phyloP scores from a whole-genome alignment of 2,329 filamentous ascomycete genomes.

The Rhynchosporium secalis region DNA sequence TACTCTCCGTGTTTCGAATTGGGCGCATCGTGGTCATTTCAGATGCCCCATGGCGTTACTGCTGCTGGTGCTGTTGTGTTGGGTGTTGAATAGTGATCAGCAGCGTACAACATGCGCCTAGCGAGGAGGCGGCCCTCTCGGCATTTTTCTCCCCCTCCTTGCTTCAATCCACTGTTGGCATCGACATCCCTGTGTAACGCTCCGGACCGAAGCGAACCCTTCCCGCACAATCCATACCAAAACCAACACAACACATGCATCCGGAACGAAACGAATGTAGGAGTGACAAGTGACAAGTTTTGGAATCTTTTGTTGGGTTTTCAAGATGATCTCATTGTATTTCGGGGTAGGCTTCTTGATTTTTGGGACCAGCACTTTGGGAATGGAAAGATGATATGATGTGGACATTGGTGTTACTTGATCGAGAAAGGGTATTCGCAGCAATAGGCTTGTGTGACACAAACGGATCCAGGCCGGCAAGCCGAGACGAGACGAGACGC shows the following conservation, averaged over 20 bases:
- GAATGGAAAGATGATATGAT: conserved; percentile 3
- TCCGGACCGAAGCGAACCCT: conserved; percentile 14
- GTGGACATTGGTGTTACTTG: conserved; percentile 3
- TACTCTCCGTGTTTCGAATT: conserved; percentile 1
- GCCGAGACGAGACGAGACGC: background rate
- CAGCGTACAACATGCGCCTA: background rate
- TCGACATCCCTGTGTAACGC: conserved; percentile 12
- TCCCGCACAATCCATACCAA: background rate
- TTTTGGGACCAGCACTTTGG: background rate
- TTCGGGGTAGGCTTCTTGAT: background rate
- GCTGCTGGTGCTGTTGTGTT: background rate
- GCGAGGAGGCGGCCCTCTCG: background rate
- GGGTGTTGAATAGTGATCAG: background rate
- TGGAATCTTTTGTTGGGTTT: background rate
- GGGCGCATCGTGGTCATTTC: conserved; percentile 1
- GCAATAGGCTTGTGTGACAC: conserved; percentile 5
- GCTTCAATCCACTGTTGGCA: conserved; percentile 1
- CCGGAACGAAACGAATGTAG: background rate
- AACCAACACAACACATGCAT: background rate
- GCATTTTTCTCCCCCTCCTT: background rate
- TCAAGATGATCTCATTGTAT: background rate
- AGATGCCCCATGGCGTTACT: background rate
- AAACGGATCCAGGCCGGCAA: background rate
- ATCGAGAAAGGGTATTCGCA: conserved; percentile 10
- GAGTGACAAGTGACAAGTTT: conserved; percentile 7